Evolutionary conservation across 1,284 basidiomycete species (phyloP), one percentile per base, ranked within the genome.

Genomic region (Tremellales sp.): DNA sequence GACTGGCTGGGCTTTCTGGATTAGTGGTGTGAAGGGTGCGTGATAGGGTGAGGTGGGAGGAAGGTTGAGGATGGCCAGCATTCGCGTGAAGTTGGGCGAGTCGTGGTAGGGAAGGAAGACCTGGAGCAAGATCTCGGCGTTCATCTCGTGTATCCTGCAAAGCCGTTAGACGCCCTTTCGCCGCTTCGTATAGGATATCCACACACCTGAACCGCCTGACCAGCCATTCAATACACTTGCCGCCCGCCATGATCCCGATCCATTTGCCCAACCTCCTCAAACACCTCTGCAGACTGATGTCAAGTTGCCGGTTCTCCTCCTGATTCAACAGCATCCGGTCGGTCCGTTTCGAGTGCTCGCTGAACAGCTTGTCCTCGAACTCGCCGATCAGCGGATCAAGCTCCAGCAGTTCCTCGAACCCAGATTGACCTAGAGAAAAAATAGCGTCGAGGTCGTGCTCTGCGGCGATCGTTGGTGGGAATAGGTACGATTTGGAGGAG

Each of bases 101-200:
- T 92, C 88, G 64, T 97, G 91, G 67, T 94, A 97, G 0, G 95
- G 95, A 24, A 97, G 73, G 72, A 97, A 97, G 16, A 90, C 76
- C 12, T 83, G 75, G 5, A 98, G 77, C 18, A 93, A 62, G n/a
- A 80, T 78, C 39, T 85, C 78, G 33, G 92, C 79, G 63, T 97
- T 95, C 76, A 97, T 92, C 66, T 97, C 92, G 68, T 97, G 81
- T 31, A 97, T 82, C 63, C 93, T 94, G 62, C 5, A 37, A 24
- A 34, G 29, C 35, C 5, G 45, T 45, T 28, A 49, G 47, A 19
- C 19, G n/a, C 0, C 0, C 18, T 10, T 28, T 38, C 8, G 25
- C 25, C 21, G 28, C 18, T n/a, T n/a, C 7, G 42, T 24, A 28
- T 29, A 25, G 35, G 45, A 32, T 18, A 14, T 13, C 29, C 13